phyloP scores from a whole-genome alignment of 495 filamentous ascomycete species.

The Talaromyces adpressus region DNA sequence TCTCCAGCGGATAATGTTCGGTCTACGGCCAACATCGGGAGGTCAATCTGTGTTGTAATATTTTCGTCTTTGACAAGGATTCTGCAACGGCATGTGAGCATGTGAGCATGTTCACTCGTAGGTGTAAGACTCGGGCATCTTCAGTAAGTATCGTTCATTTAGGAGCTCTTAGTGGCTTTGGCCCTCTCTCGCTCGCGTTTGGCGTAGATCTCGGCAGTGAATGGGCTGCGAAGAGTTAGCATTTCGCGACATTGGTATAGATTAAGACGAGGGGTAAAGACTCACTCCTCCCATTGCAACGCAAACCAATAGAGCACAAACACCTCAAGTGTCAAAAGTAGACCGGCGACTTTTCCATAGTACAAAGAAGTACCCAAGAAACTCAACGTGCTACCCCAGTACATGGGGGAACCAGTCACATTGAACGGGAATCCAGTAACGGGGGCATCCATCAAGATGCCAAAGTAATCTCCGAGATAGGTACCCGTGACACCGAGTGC shows the following conservation, averaged over 20 bases:
- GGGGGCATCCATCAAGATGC: constrained; percentile 90
- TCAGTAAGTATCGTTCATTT: constrained; percentile 9
- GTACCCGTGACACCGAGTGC: constrained; percentile 93
- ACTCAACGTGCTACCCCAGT: constrained; percentile 86
- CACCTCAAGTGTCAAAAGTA: constrained; percentile 70
- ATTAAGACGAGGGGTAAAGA: constrained; percentile 8
- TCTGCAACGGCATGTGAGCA: neutral
- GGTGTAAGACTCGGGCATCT: neutral
- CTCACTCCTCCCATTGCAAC: constrained; percentile 81
- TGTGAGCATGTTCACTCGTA: neutral
- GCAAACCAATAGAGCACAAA: constrained; percentile 75
- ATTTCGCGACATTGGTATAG: constrained; percentile 9
- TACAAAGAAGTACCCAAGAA: constrained; percentile 87
- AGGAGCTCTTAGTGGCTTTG: constrained; percentile 36
- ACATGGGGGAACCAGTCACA: constrained; percentile 89
- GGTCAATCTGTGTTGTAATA: neutral
- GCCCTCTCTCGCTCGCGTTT: constrained; percentile 58
- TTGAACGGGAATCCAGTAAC: constrained; percentile 96
- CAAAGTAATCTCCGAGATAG: constrained; percentile 97
- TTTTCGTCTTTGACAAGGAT: neutral
- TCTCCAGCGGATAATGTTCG: neutral
- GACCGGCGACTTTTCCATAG: constrained; percentile 82
- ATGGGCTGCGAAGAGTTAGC: constrained; percentile 51
- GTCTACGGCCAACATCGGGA: neutral
- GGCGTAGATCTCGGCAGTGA: constrained; percentile 88